Percentiles rank a stretch among this genome's conserved stretches.
Evolutionary conservation across 2,329 filamentous ascomycete genomes (phyloP).

Genomic region (Botryosphaeria dothidea): DNA sequence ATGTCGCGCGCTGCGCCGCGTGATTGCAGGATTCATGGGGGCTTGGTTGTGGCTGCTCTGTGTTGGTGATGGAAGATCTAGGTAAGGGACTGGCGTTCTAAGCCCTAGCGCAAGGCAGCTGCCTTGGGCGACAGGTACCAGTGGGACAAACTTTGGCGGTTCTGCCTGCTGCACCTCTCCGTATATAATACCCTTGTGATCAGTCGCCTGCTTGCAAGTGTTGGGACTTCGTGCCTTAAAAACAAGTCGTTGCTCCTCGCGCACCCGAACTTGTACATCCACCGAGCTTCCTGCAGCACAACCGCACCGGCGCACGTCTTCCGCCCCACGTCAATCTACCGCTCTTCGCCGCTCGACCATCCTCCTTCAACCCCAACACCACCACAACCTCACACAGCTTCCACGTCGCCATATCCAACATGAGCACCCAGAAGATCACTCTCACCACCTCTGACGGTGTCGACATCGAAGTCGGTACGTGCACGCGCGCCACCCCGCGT

Average conservation of each 20-base stretch:
- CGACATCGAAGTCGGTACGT: conserved; percentile 44
- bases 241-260: neutral
- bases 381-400: conserved; percentile 4
- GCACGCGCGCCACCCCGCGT: neutral
- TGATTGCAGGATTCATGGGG: too few relatives aligned
- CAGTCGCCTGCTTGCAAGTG: neutral
- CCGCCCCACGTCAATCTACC: conserved; percentile 9
- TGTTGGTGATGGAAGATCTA: too few relatives aligned
- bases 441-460: conserved; percentile 49
- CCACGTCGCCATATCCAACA: conserved; percentile 23
- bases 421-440: conserved; percentile 38
- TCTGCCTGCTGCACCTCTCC: neutral
- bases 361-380: neutral
- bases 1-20: too few relatives aligned
- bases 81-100: too few relatives aligned
- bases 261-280: neutral
- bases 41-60: neutral
- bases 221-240: neutral
- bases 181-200: neutral
- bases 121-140: neutral
- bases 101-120: neutral
- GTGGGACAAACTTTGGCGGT: neutral
- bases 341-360: conserved; percentile 11
- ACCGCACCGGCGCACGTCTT: conserved; percentile 9
- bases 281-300: neutral